Conservation (phyloP, 495 filamentous ascomycete species). For the Tirmania nivea region DNA sequence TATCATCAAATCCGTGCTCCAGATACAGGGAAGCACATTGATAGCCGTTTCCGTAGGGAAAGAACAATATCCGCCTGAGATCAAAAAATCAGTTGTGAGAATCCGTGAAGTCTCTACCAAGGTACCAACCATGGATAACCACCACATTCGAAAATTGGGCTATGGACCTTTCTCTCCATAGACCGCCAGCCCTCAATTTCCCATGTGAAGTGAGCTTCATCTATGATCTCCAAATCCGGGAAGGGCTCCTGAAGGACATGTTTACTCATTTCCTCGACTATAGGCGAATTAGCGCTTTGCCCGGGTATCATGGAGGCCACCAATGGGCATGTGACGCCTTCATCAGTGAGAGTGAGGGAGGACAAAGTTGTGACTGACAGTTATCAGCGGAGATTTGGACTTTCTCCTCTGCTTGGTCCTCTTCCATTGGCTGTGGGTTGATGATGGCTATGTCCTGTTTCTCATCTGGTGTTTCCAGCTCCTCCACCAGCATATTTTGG, state of each 20-base stretch:
- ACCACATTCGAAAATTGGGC: slow-evolving; percentile 68
- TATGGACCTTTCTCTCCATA: slow-evolving; percentile 55
- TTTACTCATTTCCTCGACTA: slow-evolving; percentile 70
- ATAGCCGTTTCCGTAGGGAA: slow-evolving; percentile 80
- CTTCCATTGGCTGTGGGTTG: slow-evolving; percentile 38
- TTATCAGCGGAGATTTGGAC: slow-evolving; percentile 17
- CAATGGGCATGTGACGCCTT: background rate
- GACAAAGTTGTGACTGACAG: slow-evolving; percentile 7
- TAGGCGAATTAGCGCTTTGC: background rate
- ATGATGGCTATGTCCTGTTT: slow-evolving; percentile 72
- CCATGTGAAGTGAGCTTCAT: slow-evolving; percentile 60
- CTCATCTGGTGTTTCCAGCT: slow-evolving; percentile 37
- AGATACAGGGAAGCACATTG: slow-evolving; percentile 89
- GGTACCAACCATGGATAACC: slow-evolving; percentile 61
- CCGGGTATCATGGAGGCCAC: background rate
- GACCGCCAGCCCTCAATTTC: slow-evolving; percentile 59
- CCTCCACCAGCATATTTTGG: background rate
- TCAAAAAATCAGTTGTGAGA: slow-evolving; percentile 3
- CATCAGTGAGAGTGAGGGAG: background rate
- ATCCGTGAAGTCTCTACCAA: background rate
- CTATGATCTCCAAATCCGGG: slow-evolving; percentile 47
- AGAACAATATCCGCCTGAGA: slow-evolving; percentile 73
- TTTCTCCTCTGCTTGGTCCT: slow-evolving; percentile 30
- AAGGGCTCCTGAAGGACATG: slow-evolving; percentile 46
- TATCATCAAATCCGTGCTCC: slow-evolving; percentile 64